Conservation (phyloP, 352 stramenopile genomes). For the Globisporangium alternatum region DNA sequence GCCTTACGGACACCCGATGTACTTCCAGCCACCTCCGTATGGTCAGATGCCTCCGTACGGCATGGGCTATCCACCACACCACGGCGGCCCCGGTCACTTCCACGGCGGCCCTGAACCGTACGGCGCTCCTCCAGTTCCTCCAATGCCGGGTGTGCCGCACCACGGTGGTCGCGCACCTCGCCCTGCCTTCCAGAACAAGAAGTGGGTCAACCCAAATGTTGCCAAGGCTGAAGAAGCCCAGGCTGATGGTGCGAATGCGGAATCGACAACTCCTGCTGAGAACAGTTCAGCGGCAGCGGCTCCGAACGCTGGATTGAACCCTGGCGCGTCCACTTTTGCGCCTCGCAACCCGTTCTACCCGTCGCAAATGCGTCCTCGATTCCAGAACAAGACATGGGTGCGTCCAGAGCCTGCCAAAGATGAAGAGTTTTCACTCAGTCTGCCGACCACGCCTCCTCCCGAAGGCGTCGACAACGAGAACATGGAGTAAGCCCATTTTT, state of each 20-base stretch:
- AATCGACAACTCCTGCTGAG: constrained; percentile 13
- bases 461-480: constrained; percentile 34
- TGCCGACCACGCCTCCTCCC: constrained; percentile 70
- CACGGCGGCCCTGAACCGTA: constrained; percentile 15
- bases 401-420: constrained; percentile 67
- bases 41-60: constrained; percentile 67
- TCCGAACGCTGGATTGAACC: constrained; percentile 23
- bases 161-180: constrained; percentile 35
- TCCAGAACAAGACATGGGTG: constrained; percentile 89
- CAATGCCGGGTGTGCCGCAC: constrained; percentile 10
- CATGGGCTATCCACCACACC: constrained; percentile 68
- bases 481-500: constrained; percentile 10
- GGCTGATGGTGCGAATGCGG: constrained; percentile 20
- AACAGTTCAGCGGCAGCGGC: constrained; percentile 4
- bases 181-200: constrained; percentile 75
- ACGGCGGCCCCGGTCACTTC: constrained; percentile 19
- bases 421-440: constrained; percentile 66
- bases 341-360: constrained; percentile 68
- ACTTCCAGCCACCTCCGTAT: constrained; percentile 65
- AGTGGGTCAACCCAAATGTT: constrained; percentile 83
- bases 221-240: constrained; percentile 39
- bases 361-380: constrained; percentile 73
- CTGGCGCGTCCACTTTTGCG: constrained; percentile 34
- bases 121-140: constrained; percentile 22
- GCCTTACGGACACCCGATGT: constrained; percentile 69